Percentiles rank a stretch among this genome's conserved stretches.
Conservation (phyloP, 2,329 filamentous ascomycete genomes). For the Verticillium alfalfae region DNA sequence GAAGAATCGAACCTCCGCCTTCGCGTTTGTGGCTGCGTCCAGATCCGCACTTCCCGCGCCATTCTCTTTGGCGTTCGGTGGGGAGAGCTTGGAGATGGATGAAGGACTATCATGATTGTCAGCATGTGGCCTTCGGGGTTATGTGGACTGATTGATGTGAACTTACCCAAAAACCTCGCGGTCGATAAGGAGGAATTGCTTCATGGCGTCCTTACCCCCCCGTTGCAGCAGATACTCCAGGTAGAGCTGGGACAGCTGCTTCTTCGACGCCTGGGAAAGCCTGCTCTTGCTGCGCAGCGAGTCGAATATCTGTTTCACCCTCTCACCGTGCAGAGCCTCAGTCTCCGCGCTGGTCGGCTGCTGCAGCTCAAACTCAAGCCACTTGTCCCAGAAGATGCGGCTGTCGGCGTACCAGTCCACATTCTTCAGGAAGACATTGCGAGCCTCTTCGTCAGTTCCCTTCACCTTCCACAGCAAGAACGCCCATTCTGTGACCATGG, state of each 20-base stretch:
- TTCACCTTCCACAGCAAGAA: conserved; percentile 82
- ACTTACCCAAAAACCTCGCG: conserved; percentile 78
- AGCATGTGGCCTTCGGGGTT: neutral
- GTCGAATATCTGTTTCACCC: conserved; percentile 76
- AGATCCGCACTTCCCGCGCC: conserved; percentile 35
- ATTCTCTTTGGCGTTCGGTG: conserved; percentile 40
- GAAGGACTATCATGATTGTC: conserved; percentile 28
- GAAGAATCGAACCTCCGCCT: conserved; percentile 45
- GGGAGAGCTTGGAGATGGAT: conserved; percentile 37
- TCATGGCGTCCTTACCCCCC: conserved; percentile 77
- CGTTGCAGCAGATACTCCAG: conserved; percentile 78
- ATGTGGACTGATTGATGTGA: neutral
- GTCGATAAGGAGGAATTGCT: conserved; percentile 79
- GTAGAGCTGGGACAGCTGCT: conserved; percentile 72
- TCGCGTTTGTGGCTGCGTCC: conserved; percentile 43
- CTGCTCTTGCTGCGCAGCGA: conserved; percentile 69
- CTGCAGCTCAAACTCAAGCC: conserved; percentile 81
- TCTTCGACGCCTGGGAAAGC: conserved; percentile 61
- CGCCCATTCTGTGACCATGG: conserved; percentile 85
- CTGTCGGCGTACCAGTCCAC: conserved; percentile 81
- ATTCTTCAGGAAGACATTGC: conserved; percentile 77
- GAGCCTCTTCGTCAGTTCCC: conserved; percentile 73
- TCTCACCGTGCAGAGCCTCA: conserved; percentile 61
- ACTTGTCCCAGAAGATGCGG: conserved; percentile 82
- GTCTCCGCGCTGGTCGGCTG: conserved; percentile 65